These are phyloP conservation scores for Narthecium ossifragum DNA, from an alignment of 106 monocot species.

Conservation along the genomic window DNA sequence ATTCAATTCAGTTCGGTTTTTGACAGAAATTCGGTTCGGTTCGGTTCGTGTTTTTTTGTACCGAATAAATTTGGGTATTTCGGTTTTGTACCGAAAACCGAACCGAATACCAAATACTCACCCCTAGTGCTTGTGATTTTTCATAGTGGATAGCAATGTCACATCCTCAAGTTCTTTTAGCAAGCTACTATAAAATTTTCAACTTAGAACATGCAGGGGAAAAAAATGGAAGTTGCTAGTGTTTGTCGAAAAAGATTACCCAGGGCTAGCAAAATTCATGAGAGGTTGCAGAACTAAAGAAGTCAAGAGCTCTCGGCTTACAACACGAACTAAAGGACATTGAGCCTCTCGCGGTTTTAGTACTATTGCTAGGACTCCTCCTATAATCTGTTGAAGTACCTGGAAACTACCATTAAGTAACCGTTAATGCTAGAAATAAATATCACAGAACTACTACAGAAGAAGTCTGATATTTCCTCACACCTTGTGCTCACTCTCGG, in stretches of 20 bases:
- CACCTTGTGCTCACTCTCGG: constrained; percentile 90
- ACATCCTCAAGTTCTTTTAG: no score
- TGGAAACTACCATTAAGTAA: constrained; percentile 29
- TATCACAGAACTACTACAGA: neutral
- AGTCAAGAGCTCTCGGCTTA: constrained; percentile 71
- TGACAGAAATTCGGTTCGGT: no score
- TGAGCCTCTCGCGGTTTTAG: constrained; percentile 74
- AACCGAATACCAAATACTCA: no score
- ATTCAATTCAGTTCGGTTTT: no score
- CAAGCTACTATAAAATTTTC: no score
- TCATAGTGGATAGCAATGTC: no score
- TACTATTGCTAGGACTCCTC: constrained; percentile 65
- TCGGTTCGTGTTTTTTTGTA: no score
- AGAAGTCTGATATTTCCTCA: neutral
- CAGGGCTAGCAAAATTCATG: constrained; percentile 82
- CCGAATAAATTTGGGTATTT: no score
- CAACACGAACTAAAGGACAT: constrained; percentile 61
- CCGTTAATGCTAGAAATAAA: neutral
- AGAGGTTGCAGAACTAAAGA: constrained; percentile 82
- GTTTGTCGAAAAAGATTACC: constrained; percentile 57
- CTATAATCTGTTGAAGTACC: constrained; percentile 83
- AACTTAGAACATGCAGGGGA: no score
- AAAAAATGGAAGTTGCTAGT: no score
- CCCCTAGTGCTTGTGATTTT: no score
- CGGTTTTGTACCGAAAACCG: no score